These are phyloP conservation scores for Primulina tabacum DNA, from an alignment of 257 asterid genomes.

Conservation along the genomic window DNA sequence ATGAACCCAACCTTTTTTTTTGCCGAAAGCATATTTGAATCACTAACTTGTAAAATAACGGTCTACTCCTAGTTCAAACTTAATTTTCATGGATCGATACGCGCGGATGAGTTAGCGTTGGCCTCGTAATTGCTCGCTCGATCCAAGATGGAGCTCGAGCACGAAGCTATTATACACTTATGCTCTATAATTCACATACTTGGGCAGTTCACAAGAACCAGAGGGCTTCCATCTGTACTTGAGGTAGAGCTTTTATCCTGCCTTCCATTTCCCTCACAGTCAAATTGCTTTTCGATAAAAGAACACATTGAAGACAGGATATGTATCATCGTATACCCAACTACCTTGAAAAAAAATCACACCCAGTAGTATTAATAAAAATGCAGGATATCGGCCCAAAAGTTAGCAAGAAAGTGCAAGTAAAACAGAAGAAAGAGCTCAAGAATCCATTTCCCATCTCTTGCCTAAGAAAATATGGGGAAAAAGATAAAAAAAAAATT, in stretches of 20 bases:
- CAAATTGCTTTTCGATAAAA: constrained; percentile 57
- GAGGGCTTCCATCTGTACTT: constrained; percentile 69
- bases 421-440: constrained; percentile 12
- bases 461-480: neutral
- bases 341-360: constrained; percentile 61
- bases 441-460: constrained; percentile 23
- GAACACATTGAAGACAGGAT: constrained; percentile 54
- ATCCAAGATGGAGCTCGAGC: too few species aligned
- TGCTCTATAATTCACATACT: constrained; percentile 26
- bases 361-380: constrained; percentile 22
- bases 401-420: constrained; percentile 12
- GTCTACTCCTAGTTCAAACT: too few species aligned
- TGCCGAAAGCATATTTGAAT: too few species aligned
- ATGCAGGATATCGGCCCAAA: constrained; percentile 20
- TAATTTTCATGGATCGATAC: too few species aligned
- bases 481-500: neutral
- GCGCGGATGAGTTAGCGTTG: too few species aligned
- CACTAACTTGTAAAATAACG: too few species aligned
- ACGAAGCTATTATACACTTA: too few species aligned
- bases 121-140: too few species aligned
- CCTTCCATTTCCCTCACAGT: constrained; percentile 63
- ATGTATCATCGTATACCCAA: constrained; percentile 47
- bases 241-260: constrained; percentile 54
- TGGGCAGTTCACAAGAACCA: constrained; percentile 48
- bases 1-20: neutral